Evolutionary conservation across 2,329 filamentous ascomycete genomes (phyloP).

Genomic region (Aspergillus ochraceus): DNA sequence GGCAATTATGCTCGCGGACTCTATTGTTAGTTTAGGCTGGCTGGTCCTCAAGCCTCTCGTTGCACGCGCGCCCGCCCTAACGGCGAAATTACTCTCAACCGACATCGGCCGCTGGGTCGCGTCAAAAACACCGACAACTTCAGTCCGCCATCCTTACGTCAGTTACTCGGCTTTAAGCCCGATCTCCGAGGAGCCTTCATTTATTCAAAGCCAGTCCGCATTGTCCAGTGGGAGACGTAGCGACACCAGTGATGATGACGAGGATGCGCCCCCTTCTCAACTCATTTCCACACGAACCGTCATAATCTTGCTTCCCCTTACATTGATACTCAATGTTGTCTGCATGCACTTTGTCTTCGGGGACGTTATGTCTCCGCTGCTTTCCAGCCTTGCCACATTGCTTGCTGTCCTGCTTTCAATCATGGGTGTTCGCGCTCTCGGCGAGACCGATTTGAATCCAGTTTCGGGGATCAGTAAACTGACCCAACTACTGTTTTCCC

Average conservation of each 20-base stretch:
- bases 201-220: constrained; percentile 9
- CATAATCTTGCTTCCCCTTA: constrained; percentile 70
- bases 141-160: constrained; percentile 26
- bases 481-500: constrained; percentile 90
- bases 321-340: constrained; percentile 74
- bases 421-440: constrained; percentile 65
- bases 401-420: constrained; percentile 72
- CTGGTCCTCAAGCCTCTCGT: constrained; percentile 67
- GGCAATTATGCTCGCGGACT: constrained; percentile 95
- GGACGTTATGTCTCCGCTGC: constrained; percentile 73
- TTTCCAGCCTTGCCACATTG: constrained; percentile 75
- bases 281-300: constrained; percentile 74
- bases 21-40: constrained; percentile 82
- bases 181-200: constrained; percentile 21
- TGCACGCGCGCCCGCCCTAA: constrained; percentile 43
- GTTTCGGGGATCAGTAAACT: constrained; percentile 96
- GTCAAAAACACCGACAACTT: constrained; percentile 17
- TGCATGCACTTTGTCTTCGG: constrained; percentile 85
- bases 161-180: constrained; percentile 31
- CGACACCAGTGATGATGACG: constrained; percentile 47
- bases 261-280: constrained; percentile 82
- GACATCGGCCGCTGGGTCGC: constrained; percentile 28
- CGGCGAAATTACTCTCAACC: constrained; percentile 30
- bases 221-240: neutral
- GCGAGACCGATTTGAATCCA: constrained; percentile 91